Evolutionary conservation across 169 alveolate genomes (phyloP).

Genomic region (Plasmodium fragile): DNA sequence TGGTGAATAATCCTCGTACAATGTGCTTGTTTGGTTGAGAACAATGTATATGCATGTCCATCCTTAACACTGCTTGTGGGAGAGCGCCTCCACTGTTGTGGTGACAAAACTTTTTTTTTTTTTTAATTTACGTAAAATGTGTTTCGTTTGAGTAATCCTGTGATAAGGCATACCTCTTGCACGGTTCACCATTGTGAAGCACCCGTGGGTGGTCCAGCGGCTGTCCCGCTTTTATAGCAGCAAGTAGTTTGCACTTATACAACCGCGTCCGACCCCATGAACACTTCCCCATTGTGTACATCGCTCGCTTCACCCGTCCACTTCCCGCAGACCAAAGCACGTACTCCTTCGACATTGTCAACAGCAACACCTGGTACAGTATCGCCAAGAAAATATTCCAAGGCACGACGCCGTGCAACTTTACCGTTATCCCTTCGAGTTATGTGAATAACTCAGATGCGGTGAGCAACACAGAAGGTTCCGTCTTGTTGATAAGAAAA

Average conservation of each 20-base stretch:
- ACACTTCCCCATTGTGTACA: neutral
- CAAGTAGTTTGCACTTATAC: neutral
- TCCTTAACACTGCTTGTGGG: neutral
- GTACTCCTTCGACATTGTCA: constrained; percentile 28
- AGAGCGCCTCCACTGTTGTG: neutral
- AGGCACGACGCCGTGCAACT: constrained; percentile 16
- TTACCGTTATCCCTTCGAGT: constrained; percentile 39
- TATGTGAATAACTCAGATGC: constrained; percentile 7
- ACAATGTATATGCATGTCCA: neutral
- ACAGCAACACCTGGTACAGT: constrained; percentile 9
- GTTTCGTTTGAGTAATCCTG: neutral
- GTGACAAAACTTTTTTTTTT: neutral
- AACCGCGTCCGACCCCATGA: neutral
- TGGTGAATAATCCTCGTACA: neutral
- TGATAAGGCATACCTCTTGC: neutral
- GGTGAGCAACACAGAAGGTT: neutral
- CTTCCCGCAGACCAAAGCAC: constrained; percentile 17
- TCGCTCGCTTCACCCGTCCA: neutral
- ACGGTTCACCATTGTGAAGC: neutral
- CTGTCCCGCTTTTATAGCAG: neutral
- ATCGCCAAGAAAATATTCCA: constrained; percentile 31
- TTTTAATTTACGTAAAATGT: neutral
- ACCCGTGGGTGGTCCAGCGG: neutral
- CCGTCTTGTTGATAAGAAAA: constrained; percentile 51
- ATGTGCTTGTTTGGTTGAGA: neutral